Percentiles rank a stretch among this genome's conserved stretches.
phyloP scores from a whole-genome alignment of 1,284 basidiomycete species.

The Puccinia triticina region DNA sequence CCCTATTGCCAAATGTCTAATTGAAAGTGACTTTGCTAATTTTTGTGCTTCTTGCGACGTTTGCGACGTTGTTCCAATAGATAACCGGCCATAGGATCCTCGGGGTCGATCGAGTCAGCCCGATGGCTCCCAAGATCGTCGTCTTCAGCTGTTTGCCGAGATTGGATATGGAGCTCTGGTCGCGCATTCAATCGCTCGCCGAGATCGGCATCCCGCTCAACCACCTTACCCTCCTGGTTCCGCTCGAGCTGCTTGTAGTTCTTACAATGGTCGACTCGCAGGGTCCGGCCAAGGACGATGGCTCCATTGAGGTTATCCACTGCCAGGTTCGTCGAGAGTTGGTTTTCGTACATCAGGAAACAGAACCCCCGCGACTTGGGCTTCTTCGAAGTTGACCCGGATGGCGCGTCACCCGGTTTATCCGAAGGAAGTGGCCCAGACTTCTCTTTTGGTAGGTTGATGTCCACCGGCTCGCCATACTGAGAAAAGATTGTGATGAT shows the following conservation, averaged over 20 bases:
- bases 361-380: conserved; percentile 88
- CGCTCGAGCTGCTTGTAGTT: conserved; percentile 84
- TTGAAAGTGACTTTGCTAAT: no score
- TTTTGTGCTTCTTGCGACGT: conserved; percentile 54
- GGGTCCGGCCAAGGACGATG: conserved; percentile 77
- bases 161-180: conserved; percentile 59
- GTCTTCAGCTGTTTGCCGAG: conserved; percentile 66
- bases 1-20: no score
- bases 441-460: conserved; percentile 80
- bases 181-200: conserved; percentile 46
- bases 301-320: conserved; percentile 99
- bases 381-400: conserved; percentile 49
- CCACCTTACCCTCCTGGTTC: conserved; percentile 81
- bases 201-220: conserved; percentile 69
- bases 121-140: conserved; percentile 64
- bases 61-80: conserved; percentile 57
- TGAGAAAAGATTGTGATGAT: conserved; percentile 97
- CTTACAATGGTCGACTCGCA: conserved; percentile 89
- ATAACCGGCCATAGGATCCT: conserved; percentile 97
- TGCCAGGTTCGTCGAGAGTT: conserved; percentile 89
- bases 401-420: conserved; percentile 20
- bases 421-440: not conserved
- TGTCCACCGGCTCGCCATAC: conserved; percentile 94
- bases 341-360: conserved; percentile 99
- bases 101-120: conserved; percentile 73